A percentile compares a stretch with the other conserved stretches of the same genome.
Evolutionary conservation across 306 rosid species (phyloP).

Genomic region (Corylus americana): DNA sequence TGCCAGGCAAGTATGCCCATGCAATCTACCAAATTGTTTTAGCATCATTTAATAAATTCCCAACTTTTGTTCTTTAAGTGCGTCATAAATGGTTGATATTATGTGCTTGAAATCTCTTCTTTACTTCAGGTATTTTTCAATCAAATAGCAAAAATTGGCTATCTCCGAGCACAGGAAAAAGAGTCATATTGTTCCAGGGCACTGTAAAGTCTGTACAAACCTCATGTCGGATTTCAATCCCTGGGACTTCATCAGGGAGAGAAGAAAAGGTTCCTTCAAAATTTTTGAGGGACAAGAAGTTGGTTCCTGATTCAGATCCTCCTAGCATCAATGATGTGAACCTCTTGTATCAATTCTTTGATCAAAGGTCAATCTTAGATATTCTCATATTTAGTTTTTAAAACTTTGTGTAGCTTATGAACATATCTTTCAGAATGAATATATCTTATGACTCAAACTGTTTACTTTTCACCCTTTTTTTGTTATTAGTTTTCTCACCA

Average conservation of each 20-base stretch:
- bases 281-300: constrained; percentile 53
- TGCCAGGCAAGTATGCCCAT: constrained; percentile 53
- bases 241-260: constrained; percentile 39
- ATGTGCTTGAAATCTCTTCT: neutral
- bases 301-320: constrained; percentile 82
- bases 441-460: neutral
- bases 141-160: constrained; percentile 38
- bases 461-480: constrained; percentile 5
- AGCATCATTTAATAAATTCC: neutral
- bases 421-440: constrained; percentile 7
- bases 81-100: constrained; percentile 5
- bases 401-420: neutral
- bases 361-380: constrained; percentile 53
- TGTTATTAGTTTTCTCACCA: constrained; percentile 12
- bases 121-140: constrained; percentile 37
- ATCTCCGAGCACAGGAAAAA: constrained; percentile 34
- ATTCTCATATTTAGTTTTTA: neutral
- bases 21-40: neutral
- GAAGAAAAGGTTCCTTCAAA: constrained; percentile 38
- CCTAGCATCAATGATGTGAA: constrained; percentile 68
- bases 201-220: constrained; percentile 54
- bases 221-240: constrained; percentile 44
- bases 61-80: neutral
- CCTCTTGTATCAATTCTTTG: constrained; percentile 66
- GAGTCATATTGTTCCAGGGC: constrained; percentile 38